phyloP scores from a whole-genome alignment of 1,284 basidiomycete genomes.

The Rhodotorula sp. region DNA sequence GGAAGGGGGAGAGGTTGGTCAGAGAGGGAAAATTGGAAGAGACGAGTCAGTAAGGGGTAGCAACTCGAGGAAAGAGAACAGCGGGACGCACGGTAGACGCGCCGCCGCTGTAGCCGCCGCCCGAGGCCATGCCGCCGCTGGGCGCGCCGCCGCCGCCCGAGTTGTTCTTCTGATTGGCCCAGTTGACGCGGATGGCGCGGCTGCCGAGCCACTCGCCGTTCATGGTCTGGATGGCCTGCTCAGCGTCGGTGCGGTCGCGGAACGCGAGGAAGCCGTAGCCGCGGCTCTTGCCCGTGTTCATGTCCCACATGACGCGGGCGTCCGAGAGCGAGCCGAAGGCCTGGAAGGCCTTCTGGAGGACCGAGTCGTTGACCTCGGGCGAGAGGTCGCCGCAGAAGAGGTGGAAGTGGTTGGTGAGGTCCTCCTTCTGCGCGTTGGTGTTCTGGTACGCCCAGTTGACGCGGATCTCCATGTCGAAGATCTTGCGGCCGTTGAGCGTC shows the following conservation, averaged over 20 bases:
- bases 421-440: slow-evolving; percentile 79
- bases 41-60: background rate
- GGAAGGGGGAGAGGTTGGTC: no score
- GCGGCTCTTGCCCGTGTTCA: slow-evolving; percentile 96
- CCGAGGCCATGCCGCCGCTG: slow-evolving; percentile 30
- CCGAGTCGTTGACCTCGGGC: slow-evolving; percentile 97
- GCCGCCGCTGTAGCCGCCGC: slow-evolving; percentile 6
- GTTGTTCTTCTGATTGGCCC: slow-evolving; percentile 95
- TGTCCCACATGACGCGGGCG: slow-evolving; percentile 99
- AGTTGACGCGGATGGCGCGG: slow-evolving; percentile 97
- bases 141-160: slow-evolving; percentile 57
- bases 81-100: slow-evolving; percentile 6
- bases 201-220: slow-evolving; percentile 99
- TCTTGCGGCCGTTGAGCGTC: slow-evolving; percentile 95
- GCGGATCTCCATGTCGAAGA: slow-evolving; percentile 76
- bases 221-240: slow-evolving; percentile 97
- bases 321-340: slow-evolving; percentile 94
- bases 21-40: background rate
- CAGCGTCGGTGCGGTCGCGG: slow-evolving; percentile 94
- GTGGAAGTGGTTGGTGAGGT: slow-evolving; percentile 92
- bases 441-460: slow-evolving; percentile 72
- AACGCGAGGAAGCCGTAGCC: slow-evolving; percentile 92
- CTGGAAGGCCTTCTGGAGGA: slow-evolving; percentile 90
- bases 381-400: slow-evolving; percentile 98
- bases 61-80: background rate